These are phyloP conservation scores for Penicillium tannophilum DNA, from an alignment of 495 filamentous ascomycete genomes.

Conservation along the genomic window DNA sequence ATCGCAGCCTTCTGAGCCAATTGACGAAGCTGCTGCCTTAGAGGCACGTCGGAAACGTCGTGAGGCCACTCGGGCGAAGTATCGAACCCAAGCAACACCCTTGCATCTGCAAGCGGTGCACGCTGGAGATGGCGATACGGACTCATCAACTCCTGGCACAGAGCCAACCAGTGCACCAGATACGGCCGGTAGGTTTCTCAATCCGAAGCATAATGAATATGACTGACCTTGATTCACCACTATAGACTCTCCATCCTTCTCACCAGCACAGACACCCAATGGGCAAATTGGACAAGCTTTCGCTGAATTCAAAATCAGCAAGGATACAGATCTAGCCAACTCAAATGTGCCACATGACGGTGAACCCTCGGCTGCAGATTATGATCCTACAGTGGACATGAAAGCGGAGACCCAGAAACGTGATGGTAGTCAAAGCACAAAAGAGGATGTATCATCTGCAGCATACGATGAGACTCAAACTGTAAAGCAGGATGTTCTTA, in stretches of 20 bases:
- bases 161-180: conserved; percentile 37
- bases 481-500: conserved; percentile 56
- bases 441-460: conserved; percentile 58
- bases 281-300: conserved; percentile 52
- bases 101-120: conserved; percentile 77
- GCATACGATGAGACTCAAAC: conserved; percentile 64
- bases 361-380: conserved; percentile 90
- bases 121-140: conserved; percentile 54
- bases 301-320: conserved; percentile 54
- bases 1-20: conserved; percentile 43
- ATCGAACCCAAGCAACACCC: conserved; percentile 70
- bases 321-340: conserved; percentile 69
- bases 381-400: conserved; percentile 93
- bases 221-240: conserved; percentile 4
- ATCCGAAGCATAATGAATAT: not conserved
- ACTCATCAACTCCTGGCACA: conserved; percentile 54
- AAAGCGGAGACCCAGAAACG: conserved; percentile 79
- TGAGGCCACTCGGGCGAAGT: conserved; percentile 86
- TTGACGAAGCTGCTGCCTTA: conserved; percentile 79
- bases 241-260: conserved; percentile 17
- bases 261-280: conserved; percentile 38
- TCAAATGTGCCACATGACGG: conserved; percentile 50
- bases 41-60: conserved; percentile 85
- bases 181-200: conserved; percentile 29
- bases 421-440: conserved; percentile 56